A percentile compares a stretch with the other conserved stretches of the same genome.
Conservation (phyloP, 352 stramenopile species). For the Phytophthora citricola region DNA sequence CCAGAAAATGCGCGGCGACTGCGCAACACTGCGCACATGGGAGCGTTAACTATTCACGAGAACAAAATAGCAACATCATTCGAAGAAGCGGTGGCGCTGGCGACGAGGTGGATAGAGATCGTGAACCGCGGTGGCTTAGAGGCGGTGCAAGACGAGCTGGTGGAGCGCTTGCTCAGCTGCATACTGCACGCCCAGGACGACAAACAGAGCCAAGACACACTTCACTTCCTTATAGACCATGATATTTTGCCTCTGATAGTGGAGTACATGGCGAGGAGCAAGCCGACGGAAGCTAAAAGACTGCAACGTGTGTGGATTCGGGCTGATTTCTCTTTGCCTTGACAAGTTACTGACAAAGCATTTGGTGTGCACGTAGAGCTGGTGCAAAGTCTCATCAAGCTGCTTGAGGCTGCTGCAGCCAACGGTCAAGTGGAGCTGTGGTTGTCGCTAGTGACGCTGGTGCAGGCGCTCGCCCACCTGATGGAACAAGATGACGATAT, state of each 20-base stretch:
- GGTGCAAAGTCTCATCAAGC: constrained; percentile 32
- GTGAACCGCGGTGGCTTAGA: constrained; percentile 21
- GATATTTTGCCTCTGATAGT: constrained; percentile 44
- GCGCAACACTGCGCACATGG: constrained; percentile 37
- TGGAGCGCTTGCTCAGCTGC: constrained; percentile 25
- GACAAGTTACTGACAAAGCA: neutral
- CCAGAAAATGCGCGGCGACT: constrained; percentile 18
- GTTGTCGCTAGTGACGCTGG: constrained; percentile 48
- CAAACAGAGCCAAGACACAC: constrained; percentile 22
- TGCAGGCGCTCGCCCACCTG: constrained; percentile 46
- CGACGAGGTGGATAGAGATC: constrained; percentile 18
- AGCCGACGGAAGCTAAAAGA: constrained; percentile 36
- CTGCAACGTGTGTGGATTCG: constrained; percentile 44
- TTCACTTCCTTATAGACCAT: constrained; percentile 38
- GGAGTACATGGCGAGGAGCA: constrained; percentile 38
- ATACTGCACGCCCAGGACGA: constrained; percentile 29
- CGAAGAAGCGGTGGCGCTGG: constrained; percentile 3
- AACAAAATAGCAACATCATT: constrained; percentile 22
- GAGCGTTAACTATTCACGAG: constrained; percentile 34
- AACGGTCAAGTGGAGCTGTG: constrained; percentile 27
- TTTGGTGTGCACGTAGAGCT: constrained; percentile 33
- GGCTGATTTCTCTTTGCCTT: neutral
- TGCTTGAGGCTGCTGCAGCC: constrained; percentile 28
- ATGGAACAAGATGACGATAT: constrained; percentile 38
- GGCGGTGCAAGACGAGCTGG: constrained; percentile 29